Evolutionary conservation across 768 basidiomycete species (phyloP).

Genomic region (Suillus cothurnatus): DNA sequence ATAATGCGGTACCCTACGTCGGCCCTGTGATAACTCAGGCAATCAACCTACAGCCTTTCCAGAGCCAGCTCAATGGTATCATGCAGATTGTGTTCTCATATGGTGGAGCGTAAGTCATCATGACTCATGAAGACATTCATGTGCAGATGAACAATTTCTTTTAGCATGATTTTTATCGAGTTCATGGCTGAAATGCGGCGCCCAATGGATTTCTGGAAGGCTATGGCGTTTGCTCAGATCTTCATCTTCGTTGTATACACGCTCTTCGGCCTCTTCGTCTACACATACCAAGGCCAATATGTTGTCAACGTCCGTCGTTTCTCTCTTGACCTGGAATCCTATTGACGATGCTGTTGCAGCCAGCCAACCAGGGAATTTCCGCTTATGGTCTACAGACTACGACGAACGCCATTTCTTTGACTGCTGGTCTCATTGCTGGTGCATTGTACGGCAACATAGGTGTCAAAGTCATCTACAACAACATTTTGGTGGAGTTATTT

Average conservation of each 20-base stretch:
- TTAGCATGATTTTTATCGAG: constrained; percentile 27
- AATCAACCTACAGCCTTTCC: constrained; percentile 23
- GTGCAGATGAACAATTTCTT: constrained; percentile 37
- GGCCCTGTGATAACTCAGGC: constrained; percentile 21
- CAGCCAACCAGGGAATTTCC: constrained; percentile 36
- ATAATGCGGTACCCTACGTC: constrained; percentile 37
- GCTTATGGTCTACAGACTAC: constrained; percentile 35
- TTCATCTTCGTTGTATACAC: constrained; percentile 59
- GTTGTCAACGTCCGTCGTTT: constrained; percentile 31
- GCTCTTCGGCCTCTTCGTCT: constrained; percentile 57
- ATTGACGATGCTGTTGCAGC: constrained; percentile 17
- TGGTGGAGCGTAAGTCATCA: constrained; percentile 42
- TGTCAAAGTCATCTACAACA: constrained; percentile 59
- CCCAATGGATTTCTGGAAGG: constrained; percentile 72
- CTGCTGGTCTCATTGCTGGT: constrained; percentile 59
- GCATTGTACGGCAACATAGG: constrained; percentile 68
- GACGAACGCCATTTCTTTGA: constrained; percentile 47
- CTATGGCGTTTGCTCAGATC: constrained; percentile 56
- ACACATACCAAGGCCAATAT: constrained; percentile 65
- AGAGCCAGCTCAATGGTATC: constrained; percentile 56
- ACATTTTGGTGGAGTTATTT: constrained; percentile 51
- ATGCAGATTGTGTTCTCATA: constrained; percentile 70
- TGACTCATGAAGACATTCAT: background rate
- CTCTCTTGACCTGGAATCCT: background rate
- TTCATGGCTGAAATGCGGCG: constrained; percentile 68